phyloP scores from a whole-genome alignment of 1,284 basidiomycete genomes.

The Mrakiaceae sp. region DNA sequence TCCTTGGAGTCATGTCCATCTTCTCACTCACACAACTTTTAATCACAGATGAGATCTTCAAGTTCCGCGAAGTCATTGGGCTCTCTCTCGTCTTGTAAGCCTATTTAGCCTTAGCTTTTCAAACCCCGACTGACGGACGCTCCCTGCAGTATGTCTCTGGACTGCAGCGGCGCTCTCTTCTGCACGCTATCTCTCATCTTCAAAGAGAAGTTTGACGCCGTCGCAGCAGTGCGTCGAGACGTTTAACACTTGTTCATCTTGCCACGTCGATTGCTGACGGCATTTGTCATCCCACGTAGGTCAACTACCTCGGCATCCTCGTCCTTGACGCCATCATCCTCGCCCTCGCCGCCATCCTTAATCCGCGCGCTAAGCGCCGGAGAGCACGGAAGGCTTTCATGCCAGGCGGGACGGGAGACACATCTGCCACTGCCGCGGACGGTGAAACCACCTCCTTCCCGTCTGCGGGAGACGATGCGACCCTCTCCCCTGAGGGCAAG shows the following conservation, averaged over 20 bases:
- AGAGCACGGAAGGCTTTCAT: no score
- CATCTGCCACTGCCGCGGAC: no score
- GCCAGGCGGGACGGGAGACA: no score
- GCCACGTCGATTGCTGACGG: neutral
- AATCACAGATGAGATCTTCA: conserved; percentile 48
- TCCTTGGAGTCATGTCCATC: no score
- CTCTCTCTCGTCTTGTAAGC: conserved; percentile 51
- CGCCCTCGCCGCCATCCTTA: conserved; percentile 42
- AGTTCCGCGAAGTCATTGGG: conserved; percentile 55
- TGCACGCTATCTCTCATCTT: conserved; percentile 56
- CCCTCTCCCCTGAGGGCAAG: no score
- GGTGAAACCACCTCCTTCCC: no score
- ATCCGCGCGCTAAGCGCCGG: conserved; percentile 33
- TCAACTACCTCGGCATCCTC: conserved; percentile 44
- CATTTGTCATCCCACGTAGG: neutral
- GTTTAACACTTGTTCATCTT: conserved; percentile 21
- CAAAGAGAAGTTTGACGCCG: conserved; percentile 51
- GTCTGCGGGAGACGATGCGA: no score
- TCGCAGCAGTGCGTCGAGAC: conserved; percentile 50
- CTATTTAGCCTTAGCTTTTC: neutral
- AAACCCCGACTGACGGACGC: neutral
- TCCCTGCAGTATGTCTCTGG: neutral
- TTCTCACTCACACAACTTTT: no score
- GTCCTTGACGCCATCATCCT: conserved; percentile 85
- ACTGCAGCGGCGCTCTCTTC: conserved; percentile 50